Evolutionary conservation across 2,329 filamentous ascomycete genomes (phyloP), one percentile per base, ranked within the genome.

Genomic region (Penicillium olsonii): DNA sequence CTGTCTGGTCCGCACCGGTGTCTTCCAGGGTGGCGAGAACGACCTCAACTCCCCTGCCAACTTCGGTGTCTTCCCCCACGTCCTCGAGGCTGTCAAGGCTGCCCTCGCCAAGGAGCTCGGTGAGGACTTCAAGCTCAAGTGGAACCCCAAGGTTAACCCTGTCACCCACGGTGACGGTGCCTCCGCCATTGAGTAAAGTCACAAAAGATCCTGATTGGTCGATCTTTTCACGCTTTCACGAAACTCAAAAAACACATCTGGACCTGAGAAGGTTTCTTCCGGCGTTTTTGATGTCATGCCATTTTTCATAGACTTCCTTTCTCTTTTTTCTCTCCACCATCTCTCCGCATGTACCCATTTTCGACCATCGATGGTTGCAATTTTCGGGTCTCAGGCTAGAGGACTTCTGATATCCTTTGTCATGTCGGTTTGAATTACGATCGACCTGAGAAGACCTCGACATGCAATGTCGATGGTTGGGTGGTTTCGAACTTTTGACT

Each of bases 1-100:
- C 3, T 90, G 87, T 65, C 73, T 90, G 46, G 87, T 90, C 48
- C 83, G 87, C 65, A 90, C 87, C 0, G 87, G 87, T 73, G 87
- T 90, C 40, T 90, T 87, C 80, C 85, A 88, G 74, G 87, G 87
- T 20, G 85, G 82, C 15, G 85, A 84, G 51, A 90, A 90, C 66
- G 87, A 90, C 65, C 79, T 85, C 69, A 78, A 88, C 73, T 90
- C 88, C 73, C 87, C 87, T 1, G 87, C 87, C 65, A 87, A 80
- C 74, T 89, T 90, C 64, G 87, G 87, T 56, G 87, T 90, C 34
- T 90, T 90, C 73, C 69, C 76, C 52, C 88, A 88, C 63, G 87
- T 90, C 11, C 75, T 88, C 35, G 85, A 88, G 57, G 87, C 87
- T 0, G 84, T 90, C 44, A 78, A 84, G 72, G 75, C 83, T 2